phyloP scores from a whole-genome alignment of 1,284 basidiomycete genomes.

The Ceratobasidium sp. region DNA sequence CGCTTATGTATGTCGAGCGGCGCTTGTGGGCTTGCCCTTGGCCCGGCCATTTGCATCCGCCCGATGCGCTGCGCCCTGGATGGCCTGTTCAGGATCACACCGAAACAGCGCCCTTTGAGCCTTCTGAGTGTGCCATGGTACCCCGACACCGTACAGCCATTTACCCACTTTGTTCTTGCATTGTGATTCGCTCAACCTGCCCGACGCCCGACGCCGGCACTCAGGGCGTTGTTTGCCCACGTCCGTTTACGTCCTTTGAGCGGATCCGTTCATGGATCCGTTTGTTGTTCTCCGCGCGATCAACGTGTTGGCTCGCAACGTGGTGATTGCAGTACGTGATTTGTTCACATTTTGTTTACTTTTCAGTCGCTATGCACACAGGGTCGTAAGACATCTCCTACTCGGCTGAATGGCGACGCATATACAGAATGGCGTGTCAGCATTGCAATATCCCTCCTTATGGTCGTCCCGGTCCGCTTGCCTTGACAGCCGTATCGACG shows the following conservation, averaged over 20 bases:
- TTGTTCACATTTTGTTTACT: background rate
- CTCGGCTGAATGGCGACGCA: no score
- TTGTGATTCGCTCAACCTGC: background rate
- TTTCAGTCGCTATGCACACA: slow-evolving; percentile 4
- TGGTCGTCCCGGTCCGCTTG: no score
- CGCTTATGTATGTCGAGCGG: slow-evolving; percentile 24
- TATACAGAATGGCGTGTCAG: no score
- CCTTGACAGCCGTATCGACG: no score
- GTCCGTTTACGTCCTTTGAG: slow-evolving; percentile 35
- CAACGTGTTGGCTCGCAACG: slow-evolving; percentile 33
- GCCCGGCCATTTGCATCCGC: slow-evolving; percentile 22
- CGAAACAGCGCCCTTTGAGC: slow-evolving; percentile 16
- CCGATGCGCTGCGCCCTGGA: slow-evolving; percentile 9
- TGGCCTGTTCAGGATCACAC: slow-evolving; percentile 1
- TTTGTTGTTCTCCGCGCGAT: slow-evolving; percentile 29
- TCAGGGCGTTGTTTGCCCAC: background rate
- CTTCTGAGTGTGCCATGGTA: background rate
- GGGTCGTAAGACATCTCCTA: no score
- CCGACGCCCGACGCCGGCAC: no score
- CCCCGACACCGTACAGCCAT: background rate
- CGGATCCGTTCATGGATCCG: background rate
- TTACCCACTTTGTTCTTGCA: background rate
- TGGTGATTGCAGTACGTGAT: slow-evolving; percentile 27
- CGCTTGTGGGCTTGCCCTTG: slow-evolving; percentile 17
- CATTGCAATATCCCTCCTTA: no score